These are phyloP conservation scores for Esteya vermicola DNA, from an alignment of 2,329 filamentous ascomycete species.

Conservation along the genomic window DNA sequence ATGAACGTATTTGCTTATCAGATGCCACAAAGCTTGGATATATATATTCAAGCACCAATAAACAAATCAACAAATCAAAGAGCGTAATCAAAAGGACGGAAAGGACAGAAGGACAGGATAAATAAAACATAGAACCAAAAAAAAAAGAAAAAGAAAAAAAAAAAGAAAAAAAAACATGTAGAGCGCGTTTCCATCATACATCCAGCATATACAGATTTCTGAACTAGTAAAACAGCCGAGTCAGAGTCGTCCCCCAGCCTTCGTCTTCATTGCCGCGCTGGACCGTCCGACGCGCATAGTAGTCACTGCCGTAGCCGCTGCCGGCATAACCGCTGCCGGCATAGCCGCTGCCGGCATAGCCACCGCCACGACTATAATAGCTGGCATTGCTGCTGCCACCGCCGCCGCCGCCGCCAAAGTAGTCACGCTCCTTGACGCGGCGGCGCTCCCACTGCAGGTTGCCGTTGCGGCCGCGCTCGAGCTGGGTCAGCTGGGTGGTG, in stretches of 20 bases:
- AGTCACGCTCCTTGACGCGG: conserved; percentile 21
- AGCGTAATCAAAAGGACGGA: no score
- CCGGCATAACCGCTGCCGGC: conserved; percentile 2
- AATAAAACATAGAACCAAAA: not conserved
- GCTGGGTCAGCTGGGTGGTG: not conserved
- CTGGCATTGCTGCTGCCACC: conserved; percentile 12
- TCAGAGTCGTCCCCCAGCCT: not conserved
- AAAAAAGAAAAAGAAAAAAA: not conserved
- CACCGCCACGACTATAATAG: conserved; percentile 7
- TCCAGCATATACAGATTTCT: no score
- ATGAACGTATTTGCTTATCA: no score
- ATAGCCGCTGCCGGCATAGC: not conserved
- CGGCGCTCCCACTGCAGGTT: conserved; percentile 24
- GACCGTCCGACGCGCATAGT: not conserved
- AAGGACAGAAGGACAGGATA: not conserved
- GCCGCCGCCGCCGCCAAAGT: conserved; percentile 16
- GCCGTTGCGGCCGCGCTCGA: conserved; percentile 21
- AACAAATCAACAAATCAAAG: no score
- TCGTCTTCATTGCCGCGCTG: not conserved
- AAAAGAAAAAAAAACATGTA: not conserved
- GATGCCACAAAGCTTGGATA: no score
- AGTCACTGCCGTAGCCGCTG: not conserved
- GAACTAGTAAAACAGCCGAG: conserved; percentile 6
- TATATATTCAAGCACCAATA: no score
- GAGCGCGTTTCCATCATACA: not conserved